Base-by-base conservation (phyloP, 495 filamentous ascomycete species). In the Polyplosphaeria fusca region DNA sequence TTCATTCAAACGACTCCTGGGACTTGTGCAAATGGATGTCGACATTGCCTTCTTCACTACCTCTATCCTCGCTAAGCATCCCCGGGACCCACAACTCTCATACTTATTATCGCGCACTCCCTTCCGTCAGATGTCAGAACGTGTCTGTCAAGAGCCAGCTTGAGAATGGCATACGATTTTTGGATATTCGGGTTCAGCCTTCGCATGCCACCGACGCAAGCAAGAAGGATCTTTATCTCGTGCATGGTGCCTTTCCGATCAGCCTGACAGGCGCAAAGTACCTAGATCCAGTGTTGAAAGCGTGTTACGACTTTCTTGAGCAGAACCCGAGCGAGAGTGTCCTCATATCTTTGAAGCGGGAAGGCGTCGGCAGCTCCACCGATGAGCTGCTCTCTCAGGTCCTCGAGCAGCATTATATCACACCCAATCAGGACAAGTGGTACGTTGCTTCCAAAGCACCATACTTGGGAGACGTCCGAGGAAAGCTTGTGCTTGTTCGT, bases 1-100 rank as follows among this genome's bases (percentile, higher is more conserved):
- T 98, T 43, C 87, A 86, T 22, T 25, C 45, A 2, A 56, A 56
- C 22, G 74, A 91, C 84, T 32, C 86, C 79, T 30, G 77, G 85
- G 76, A 86, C 35, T 80, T 93, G 48, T 64, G 81, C 54, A 73
- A 77, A 16, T 98, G 93, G 93, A 97, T 97, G 90, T 64, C 73
- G 45, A 75, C 82, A 32, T 75, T 96, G 27, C 75, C 73, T 40
- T 80, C 88, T 63, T 75, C 81, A 23, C 83, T 79, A 14, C 79
- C 88, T 0, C 75, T 97, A 20, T 89, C 89, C 11, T 79, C 86
- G 3, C 82, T 98, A 26, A 89, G 85, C 39, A 95, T 98, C 56
- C 94, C 93, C 1, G 93, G 93, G 51, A 97, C 93, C 0, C 93
- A 98, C 78, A 98, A 98, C 72, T 87, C 85, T 5, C 87, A 92